Percentiles rank a stretch among this genome's conserved stretches.
These are phyloP conservation scores for Vigna angularis DNA, from an alignment of 306 rosid species.

Conservation along the genomic window DNA sequence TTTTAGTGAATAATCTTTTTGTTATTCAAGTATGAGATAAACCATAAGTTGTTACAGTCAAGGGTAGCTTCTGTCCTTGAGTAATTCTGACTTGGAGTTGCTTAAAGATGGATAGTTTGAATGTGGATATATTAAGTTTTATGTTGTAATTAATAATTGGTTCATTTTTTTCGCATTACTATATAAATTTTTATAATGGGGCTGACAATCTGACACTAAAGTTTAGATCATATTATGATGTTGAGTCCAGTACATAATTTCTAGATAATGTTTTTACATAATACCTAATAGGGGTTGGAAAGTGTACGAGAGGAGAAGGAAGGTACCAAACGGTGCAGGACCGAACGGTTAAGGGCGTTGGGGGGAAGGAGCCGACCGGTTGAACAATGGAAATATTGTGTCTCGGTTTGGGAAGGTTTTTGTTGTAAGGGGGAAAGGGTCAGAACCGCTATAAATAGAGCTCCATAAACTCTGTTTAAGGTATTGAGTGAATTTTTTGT, in stretches of 20 bases:
- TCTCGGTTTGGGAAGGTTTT: too few relatives aligned
- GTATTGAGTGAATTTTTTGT: too few relatives aligned
- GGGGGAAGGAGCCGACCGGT: too few relatives aligned
- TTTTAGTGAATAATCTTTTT: constrained; percentile 22
- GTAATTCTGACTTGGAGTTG: constrained; percentile 22
- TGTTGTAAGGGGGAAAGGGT: too few relatives aligned
- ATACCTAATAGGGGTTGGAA: too few relatives aligned
- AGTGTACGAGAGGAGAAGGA: too few relatives aligned
- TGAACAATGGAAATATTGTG: too few relatives aligned
- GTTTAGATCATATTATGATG: background rate
- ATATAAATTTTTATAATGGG: constrained; percentile 9
- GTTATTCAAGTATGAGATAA: constrained; percentile 11
- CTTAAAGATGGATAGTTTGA: background rate
- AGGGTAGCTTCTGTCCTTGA: constrained; percentile 13
- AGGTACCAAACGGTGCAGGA: too few relatives aligned
- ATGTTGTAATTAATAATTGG: constrained; percentile 5
- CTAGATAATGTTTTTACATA: background rate
- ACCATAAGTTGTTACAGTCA: background rate
- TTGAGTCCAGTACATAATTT: background rate
- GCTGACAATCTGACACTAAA: background rate
- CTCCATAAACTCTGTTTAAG: too few relatives aligned
- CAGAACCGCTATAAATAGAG: too few relatives aligned
- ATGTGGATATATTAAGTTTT: constrained; percentile 8
- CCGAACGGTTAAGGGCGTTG: too few relatives aligned
- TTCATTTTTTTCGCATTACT: background rate